Evolutionary conservation across 805 yeast genomes (phyloP).

Genomic region (Ogataea pignaliae): DNA sequence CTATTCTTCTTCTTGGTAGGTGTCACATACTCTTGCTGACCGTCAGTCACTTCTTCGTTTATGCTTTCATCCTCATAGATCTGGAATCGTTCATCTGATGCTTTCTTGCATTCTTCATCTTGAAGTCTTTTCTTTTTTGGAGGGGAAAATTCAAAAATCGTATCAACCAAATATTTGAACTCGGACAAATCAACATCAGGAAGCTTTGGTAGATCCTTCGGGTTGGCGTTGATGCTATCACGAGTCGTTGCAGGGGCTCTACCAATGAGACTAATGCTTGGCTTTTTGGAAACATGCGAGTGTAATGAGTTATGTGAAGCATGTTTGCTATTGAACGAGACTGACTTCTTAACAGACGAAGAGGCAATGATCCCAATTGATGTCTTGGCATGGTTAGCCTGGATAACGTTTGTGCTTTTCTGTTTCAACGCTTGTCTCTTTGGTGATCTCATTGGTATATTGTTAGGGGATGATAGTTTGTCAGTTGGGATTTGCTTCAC

Average conservation of each 20-base stretch:
- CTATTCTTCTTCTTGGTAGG: constrained; percentile 1
- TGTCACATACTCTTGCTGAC: not conserved
- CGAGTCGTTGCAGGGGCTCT: constrained; percentile 1
- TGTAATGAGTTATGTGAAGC: constrained; percentile 8
- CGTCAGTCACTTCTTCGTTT: not conserved
- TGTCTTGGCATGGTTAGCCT: constrained; percentile 19
- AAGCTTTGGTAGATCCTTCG: constrained; percentile 23
- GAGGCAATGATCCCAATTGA: constrained; percentile 40
- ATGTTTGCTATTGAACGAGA: constrained; percentile 35
- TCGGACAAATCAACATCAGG: constrained; percentile 26
- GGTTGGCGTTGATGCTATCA: constrained; percentile 14
- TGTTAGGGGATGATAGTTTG: constrained; percentile 24
- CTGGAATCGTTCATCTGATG: not conserved
- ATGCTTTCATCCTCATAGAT: constrained; percentile 5
- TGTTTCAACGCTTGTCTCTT: constrained; percentile 12
- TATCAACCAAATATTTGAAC: constrained; percentile 28
- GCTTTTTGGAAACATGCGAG: constrained; percentile 1
- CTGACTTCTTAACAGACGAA: constrained; percentile 45
- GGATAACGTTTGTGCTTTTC: constrained; percentile 7
- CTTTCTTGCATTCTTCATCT: not conserved
- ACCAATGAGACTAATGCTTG: not conserved
- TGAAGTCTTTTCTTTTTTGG: not conserved
- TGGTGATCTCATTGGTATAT: constrained; percentile 12
- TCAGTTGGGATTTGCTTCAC: constrained; percentile 29
- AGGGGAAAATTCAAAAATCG: constrained; percentile 21